These are phyloP conservation scores for Aspergillus aculeatus DNA, from an alignment of 2,329 filamentous ascomycete genomes.

Conservation along the genomic window DNA sequence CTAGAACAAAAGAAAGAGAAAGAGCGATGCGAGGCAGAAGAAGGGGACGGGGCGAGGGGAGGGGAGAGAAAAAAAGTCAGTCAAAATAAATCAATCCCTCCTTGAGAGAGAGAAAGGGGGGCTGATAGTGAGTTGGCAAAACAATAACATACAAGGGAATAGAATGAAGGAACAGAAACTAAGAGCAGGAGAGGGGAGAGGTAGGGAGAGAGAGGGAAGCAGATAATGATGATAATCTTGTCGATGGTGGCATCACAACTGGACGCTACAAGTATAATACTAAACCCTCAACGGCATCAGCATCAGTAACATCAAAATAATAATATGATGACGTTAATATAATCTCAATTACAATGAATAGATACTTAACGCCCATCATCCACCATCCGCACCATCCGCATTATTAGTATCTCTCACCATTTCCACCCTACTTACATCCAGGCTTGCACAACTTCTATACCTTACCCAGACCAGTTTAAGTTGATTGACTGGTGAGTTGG, in stretches of 20 bases:
- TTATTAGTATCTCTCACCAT: background rate
- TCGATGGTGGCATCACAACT: background rate
- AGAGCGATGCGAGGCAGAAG: background rate
- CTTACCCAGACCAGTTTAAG: background rate
- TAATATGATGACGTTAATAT: background rate
- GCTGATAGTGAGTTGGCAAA: no score
- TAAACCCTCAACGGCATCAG: no score
- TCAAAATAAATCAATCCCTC: background rate
- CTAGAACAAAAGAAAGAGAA: background rate
- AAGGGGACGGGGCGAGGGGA: background rate
- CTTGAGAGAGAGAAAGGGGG: background rate
- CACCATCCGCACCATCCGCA: background rate
- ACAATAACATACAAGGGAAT: no score
- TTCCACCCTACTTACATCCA: background rate
- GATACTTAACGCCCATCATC: background rate
- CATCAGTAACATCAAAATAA: background rate
- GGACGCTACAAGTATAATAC: no score
- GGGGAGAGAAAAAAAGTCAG: background rate
- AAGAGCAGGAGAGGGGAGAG: background rate
- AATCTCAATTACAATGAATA: background rate
- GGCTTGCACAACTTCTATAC: background rate
- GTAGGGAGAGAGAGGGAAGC: background rate
- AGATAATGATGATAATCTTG: background rate
- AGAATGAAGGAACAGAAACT: no score
- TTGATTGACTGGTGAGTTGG: slow-evolving; percentile 4